Base-by-base conservation (phyloP, 2,329 filamentous ascomycete genomes). In the Cladosporium sp. region DNA sequence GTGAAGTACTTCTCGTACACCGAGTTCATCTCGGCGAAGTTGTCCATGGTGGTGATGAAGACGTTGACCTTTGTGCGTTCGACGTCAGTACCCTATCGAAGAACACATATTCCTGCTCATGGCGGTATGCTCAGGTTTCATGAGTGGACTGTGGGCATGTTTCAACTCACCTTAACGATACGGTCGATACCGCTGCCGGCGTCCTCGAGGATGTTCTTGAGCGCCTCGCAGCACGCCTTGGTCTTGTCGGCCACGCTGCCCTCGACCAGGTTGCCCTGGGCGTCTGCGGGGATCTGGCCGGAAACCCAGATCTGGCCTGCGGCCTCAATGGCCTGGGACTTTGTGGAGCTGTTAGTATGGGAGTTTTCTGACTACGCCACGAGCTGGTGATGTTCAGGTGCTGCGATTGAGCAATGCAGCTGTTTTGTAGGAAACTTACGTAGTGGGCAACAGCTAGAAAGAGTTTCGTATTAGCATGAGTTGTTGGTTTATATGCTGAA, bases 31-130 rank as follows among this genome's bases (percentile, higher is more conserved):
- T 83, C 83, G 43, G 80, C 84, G 67, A 97, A 97, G 73, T 93
- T 79, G 56, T 79, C 81, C 92, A 97, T 97, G 71, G 95, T 87
- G 44, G 86, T 85, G 55, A 97, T 75, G 79, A 96, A 97, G 66
- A 96, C 86, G 47, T 71, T 76, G 61, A 70, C 68, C 72, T 74
- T 49, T 20, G 30, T 27, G 22, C 15, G 37, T 19, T 40, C 13
- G 11, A 32, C 39, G 38, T 55, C 15, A 51, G 54, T 36, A 53
- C 19, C 7, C 4, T 5, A 9, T 27, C 22, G 4, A 4, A 9
- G 9, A 44, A 27, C 36, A 15, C 15, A 20, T 20, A 30, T 7
- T 9, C 22, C 18, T 9, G 17, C 22, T 12, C 34, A n/a, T 9
- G 6, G n/a, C 24, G 45, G 30, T n/a, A 8, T 4, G 19, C 9